Percentiles rank a stretch among this genome's conserved stretches.
Evolutionary conservation across 1,139 yeast species (phyloP).

Genomic region (Chernovozyma aurita): DNA sequence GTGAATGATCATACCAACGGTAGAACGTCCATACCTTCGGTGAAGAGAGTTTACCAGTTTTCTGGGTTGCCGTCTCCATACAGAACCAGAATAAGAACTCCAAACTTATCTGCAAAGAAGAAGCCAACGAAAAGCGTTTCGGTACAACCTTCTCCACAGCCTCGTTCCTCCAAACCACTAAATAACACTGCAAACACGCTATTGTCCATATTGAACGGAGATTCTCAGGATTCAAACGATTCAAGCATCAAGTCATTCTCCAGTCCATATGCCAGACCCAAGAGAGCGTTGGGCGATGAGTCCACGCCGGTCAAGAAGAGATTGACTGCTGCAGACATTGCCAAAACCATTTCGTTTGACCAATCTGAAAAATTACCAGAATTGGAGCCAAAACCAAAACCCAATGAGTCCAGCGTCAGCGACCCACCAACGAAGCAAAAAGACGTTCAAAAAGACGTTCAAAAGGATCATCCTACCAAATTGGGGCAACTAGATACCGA

Average conservation of each 20-base stretch:
- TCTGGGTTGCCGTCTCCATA: constrained; percentile 66
- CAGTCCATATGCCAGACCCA: constrained; percentile 47
- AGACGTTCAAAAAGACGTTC: neutral
- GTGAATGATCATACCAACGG: constrained; percentile 26
- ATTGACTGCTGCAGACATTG: constrained; percentile 34
- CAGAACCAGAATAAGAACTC: constrained; percentile 44
- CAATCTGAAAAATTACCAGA: constrained; percentile 25
- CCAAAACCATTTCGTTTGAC: constrained; percentile 33
- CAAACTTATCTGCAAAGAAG: constrained; percentile 15
- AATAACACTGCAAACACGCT: constrained; percentile 68
- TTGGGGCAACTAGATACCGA: too few species aligned
- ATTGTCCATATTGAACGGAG: constrained; percentile 54
- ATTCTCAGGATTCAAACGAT: constrained; percentile 11
- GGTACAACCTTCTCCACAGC: constrained; percentile 2
- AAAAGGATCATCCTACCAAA: too few species aligned
- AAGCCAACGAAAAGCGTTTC: constrained; percentile 7
- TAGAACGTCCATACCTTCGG: constrained; percentile 24
- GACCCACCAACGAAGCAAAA: neutral
- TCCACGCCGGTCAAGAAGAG: constrained; percentile 4
- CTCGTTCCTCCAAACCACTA: constrained; percentile 21
- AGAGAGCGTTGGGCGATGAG: constrained; percentile 6
- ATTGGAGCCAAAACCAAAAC: constrained; percentile 5
- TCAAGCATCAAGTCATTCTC: constrained; percentile 31
- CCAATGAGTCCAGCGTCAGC: constrained; percentile 3
- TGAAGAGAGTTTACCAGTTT: constrained; percentile 55